Evolutionary conservation across 257 asterid genomes (phyloP), one percentile per base, ranked within the genome.

Genomic region (Haberlea rhodopensis): DNA sequence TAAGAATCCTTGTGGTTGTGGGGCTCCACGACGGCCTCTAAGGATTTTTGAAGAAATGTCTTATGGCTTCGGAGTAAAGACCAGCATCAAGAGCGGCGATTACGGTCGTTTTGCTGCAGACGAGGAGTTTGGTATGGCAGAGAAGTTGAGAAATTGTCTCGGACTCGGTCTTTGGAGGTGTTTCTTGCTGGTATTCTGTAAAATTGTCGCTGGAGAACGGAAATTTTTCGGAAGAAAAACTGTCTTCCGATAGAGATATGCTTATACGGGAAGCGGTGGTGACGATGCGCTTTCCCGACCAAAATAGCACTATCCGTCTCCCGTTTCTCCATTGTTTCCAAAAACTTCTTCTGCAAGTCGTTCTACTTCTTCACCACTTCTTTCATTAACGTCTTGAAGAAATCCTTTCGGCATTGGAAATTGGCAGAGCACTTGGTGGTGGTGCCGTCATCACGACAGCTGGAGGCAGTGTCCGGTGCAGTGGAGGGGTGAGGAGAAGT

Each of bases 71-170:
- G 0, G 91, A 60, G 54, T 78, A 75, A 43, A 84, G 95, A 6
- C 91, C 91, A 0, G 87, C 91, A 19, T 87, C 84, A 5, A 82
- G 89, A 56, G 95, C 83, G 13, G 95, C 88, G 20, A 84, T 16
- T 1, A 91, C 95, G 0, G 95, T 87, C 0, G 85, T 75, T 70
- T 82, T 87, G 29, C 91, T 87, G 25, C 91, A 81, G 69, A 87
- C 53, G 21, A 87, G 89, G 28, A 84, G 82, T 66, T 87, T 87
- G 53, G 80, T 82, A 70, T 87, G 87, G 68, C 79, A 72, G 48
- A 86, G 79, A 37, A 84, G 82, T 16, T 84, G 89, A 45, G 91
- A 61, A 55, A 84, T 73, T 63, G 62, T 72, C 52, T 82, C 89
- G 0, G 76, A 71, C 57, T 84, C 89, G 3, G 85, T 65, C 64